A percentile compares a stretch with the other conserved stretches of the same genome.
phyloP scores from a whole-genome alignment of 495 filamentous ascomycete genomes.

The Gamarada debralockiae region DNA sequence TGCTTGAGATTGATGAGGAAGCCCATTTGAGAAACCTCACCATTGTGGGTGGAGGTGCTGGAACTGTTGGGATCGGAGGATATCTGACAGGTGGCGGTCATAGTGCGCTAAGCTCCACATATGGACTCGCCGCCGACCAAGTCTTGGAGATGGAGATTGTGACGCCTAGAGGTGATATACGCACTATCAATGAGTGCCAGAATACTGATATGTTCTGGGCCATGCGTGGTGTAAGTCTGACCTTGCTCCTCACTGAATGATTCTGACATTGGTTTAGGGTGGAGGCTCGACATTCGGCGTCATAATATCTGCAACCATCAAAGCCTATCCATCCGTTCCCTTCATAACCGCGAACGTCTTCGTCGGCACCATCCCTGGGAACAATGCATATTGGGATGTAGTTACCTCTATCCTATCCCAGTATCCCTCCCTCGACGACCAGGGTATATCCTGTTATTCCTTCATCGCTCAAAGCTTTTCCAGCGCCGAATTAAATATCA shows the following conservation, averaged over 20 bases:
- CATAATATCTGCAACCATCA: constrained; percentile 51
- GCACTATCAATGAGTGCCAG: constrained; percentile 50
- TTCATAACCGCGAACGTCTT: background rate
- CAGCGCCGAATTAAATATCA: constrained; percentile 16
- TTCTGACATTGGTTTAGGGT: constrained; percentile 38
- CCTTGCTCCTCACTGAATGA: constrained; percentile 8
- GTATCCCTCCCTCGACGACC: constrained; percentile 31
- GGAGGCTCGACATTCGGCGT: constrained; percentile 63
- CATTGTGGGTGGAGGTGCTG: constrained; percentile 17
- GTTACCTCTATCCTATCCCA: constrained; percentile 30
- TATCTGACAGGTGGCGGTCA: constrained; percentile 62
- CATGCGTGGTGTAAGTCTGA: constrained; percentile 46
- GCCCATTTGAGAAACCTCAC: constrained; percentile 14
- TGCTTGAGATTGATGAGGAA: constrained; percentile 26
- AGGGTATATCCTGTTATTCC: constrained; percentile 36
- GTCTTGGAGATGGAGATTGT: constrained; percentile 61
- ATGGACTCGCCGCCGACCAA: constrained; percentile 61
- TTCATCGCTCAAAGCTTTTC: constrained; percentile 29
- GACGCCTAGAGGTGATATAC: constrained; percentile 46
- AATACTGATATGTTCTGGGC: constrained; percentile 66
- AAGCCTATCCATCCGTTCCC: constrained; percentile 25
- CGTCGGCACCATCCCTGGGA: background rate
- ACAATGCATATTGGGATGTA: constrained; percentile 7
- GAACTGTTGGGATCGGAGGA: constrained; percentile 40
- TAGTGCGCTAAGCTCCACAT: constrained; percentile 43